Base-by-base conservation (phyloP, 2,329 filamentous ascomycete genomes). In the Septoria petroselini region DNA sequence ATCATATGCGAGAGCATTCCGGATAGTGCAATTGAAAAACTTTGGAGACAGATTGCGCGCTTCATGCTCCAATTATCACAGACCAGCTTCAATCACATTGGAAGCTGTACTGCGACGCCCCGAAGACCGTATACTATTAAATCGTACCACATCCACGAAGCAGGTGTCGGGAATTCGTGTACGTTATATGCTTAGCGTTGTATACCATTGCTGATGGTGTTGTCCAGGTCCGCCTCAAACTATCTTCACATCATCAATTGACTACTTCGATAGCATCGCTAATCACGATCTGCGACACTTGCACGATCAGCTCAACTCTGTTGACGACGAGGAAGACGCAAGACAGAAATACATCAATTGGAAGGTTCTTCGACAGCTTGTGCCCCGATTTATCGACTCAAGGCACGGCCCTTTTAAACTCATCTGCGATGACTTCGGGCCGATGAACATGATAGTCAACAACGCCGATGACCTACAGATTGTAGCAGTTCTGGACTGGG, bases 261-360 rank as follows among this genome's bases (percentile, higher is more conserved):
- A 41, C 1, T 65, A 61, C 44, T 55, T 65, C 44, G 18, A 55
- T 18, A 49, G 42, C 44, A 51, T 63, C n/a, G 39, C 56, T 12
- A 40, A 58, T n/a, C 56, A 62, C 23, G 58, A 63, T 35, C 46
- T 55, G 21, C 45, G 49, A 37, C 60, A 66, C 31, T 50, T 65
- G 15, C 38, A 48, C 11, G 49, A 58, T 23, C 62, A 65, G 40
- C 57, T 44, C 3, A 65, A 62, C 46, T 58, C 62, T 17, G 51
- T 57, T 23, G 56, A 55, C 25, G 48, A 53, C 43, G 55, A 35
- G 34, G 51, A 58, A 25, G 63, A 65, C 46, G 64, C 60, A 15
- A 48, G 58, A 33, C 41, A 57, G 23, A 61, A 61, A 37, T 65
- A 58, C 41, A 54, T 63, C 15, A 27, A 48, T 29, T 53, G 44